Percentiles rank a stretch among this genome's conserved stretches.
These are phyloP conservation scores for Vitis rupestris DNA, from an alignment of 164 flowering plant species.

Conservation along the genomic window DNA sequence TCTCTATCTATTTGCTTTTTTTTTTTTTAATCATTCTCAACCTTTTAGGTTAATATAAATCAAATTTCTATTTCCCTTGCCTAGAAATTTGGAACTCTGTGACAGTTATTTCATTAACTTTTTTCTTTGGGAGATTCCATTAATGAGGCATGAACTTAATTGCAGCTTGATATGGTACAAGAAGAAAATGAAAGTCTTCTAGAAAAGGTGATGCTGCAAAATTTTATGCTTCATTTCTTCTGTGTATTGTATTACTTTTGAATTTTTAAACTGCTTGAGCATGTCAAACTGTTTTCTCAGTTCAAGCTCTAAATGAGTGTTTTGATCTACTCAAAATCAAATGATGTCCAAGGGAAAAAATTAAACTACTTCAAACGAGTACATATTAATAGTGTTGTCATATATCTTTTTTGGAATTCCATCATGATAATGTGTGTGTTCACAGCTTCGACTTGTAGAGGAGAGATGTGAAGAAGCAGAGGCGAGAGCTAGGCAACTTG, in stretches of 20 bases:
- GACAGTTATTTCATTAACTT: not conserved
- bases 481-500: slow-evolving; percentile 74
- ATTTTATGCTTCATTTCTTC: not conserved
- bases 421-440: slow-evolving; percentile 23
- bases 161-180: slow-evolving; percentile 90
- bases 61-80: not conserved
- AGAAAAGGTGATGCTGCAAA: slow-evolving; percentile 59
- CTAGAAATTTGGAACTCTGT: not conserved
- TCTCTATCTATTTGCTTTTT: not conserved
- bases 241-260: not conserved
- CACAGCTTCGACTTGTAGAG: slow-evolving; percentile 84
- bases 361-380: not conserved
- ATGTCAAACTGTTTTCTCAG: not conserved
- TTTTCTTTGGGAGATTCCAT: not conserved
- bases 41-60: not conserved
- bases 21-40: not conserved
- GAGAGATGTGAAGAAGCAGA: slow-evolving; percentile 85
- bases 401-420: slow-evolving; percentile 14
- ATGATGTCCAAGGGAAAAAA: slow-evolving; percentile 1
- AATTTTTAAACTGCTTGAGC: not conserved
- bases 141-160: slow-evolving; percentile 14
- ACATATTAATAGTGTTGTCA: not conserved
- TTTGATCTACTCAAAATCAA: not conserved
- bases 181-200: slow-evolving; percentile 83
- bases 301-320: not conserved